Evolutionary conservation across 2,329 filamentous ascomycete species (phyloP).

Genomic region (Hymenoscyphus fructigenus): DNA sequence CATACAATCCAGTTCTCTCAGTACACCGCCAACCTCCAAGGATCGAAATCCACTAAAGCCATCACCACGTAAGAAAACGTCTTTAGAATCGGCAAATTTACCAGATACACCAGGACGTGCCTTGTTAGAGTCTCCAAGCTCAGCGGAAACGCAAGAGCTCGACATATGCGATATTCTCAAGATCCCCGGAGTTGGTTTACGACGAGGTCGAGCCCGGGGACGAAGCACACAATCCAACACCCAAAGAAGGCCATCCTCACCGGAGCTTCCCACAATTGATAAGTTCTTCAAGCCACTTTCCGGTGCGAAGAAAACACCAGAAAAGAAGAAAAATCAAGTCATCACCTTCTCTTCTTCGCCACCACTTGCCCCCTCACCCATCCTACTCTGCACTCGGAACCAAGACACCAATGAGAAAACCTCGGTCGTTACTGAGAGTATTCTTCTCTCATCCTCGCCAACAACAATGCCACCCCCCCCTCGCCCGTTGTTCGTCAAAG

Average conservation of each 20-base stretch:
- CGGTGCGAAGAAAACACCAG: not conserved
- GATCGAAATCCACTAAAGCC: not conserved
- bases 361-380: not conserved
- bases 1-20: not conserved
- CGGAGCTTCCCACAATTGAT: not conserved
- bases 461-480: not conserved
- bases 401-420: not conserved
- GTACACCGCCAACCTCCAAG: not conserved
- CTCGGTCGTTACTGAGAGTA: not conserved
- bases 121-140: not conserved
- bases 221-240: not conserved
- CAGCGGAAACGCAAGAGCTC: not conserved
- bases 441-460: not conserved
- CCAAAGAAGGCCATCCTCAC: not conserved
- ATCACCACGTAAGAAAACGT: slow-evolving; percentile 7
- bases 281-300: not conserved
- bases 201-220: not conserved
- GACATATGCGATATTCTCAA: not conserved
- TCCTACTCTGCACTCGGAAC: not conserved
- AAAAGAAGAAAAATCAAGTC: not conserved
- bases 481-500: not conserved
- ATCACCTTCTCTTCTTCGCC: slow-evolving; percentile 1
- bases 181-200: not conserved
- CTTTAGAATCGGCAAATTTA: not conserved
- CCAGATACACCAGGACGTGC: not conserved